phyloP scores from a whole-genome alignment of 139 green algal species.

The Pseudopediastrum boryanum region DNA sequence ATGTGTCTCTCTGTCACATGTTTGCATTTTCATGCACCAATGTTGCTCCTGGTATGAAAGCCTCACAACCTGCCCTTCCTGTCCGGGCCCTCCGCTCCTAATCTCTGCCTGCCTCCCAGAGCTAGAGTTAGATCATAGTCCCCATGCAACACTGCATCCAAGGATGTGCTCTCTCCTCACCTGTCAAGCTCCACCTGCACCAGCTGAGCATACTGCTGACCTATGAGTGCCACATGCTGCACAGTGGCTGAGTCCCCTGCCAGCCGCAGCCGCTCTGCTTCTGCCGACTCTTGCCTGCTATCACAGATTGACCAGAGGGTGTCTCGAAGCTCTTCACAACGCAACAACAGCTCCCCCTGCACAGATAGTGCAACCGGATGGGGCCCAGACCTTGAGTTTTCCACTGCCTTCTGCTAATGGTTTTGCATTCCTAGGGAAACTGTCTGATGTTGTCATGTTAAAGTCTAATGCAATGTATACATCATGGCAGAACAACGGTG shows the following conservation, averaged over 20 bases:
- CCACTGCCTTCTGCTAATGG: slow-evolving; percentile 1
- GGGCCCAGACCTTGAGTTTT: neutral
- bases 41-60: too few relatives aligned
- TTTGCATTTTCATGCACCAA: too few relatives aligned
- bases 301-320: slow-evolving; percentile 78
- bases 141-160: too few relatives aligned
- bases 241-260: slow-evolving; percentile 35
- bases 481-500: too few relatives aligned
- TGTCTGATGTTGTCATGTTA: too few relatives aligned
- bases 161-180: slow-evolving; percentile 14
- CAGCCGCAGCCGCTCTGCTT: slow-evolving; percentile 51
- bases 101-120: too few relatives aligned
- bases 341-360: slow-evolving; percentile 74
- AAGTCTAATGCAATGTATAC: too few relatives aligned
- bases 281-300: slow-evolving; percentile 59
- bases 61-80: too few relatives aligned
- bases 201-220: slow-evolving; percentile 1
- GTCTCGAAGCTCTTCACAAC: slow-evolving; percentile 76
- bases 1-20: too few relatives aligned
- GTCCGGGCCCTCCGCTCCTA: too few relatives aligned
- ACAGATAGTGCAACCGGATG: neutral
- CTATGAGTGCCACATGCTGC: slow-evolving; percentile 15
- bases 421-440: too few relatives aligned
- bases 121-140: too few relatives aligned
- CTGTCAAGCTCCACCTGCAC: slow-evolving; percentile 34